These are phyloP conservation scores for Leccinum ponderosum DNA, from an alignment of 1,284 basidiomycete genomes.

Conservation along the genomic window DNA sequence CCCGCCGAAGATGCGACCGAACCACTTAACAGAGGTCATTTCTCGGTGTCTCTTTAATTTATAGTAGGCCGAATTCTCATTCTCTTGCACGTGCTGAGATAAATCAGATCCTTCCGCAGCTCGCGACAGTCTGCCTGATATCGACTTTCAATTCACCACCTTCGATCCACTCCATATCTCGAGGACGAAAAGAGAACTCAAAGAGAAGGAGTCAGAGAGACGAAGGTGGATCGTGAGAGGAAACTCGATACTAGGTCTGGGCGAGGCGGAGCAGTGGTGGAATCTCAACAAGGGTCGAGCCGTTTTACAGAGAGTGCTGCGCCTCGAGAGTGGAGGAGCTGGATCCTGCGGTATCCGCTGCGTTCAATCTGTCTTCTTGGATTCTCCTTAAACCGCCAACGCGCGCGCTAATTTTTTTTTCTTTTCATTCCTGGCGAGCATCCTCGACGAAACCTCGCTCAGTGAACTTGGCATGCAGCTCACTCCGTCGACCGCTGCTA, in stretches of 20 bases:
- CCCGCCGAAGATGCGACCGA: conserved; percentile 39
- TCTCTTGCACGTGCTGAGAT: too few relatives aligned
- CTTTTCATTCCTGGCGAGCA: conserved; percentile 44
- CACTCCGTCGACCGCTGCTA: conserved; percentile 66
- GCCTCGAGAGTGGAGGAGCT: conserved; percentile 71
- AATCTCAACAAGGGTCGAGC: conserved; percentile 74
- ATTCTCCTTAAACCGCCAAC: conserved; percentile 19
- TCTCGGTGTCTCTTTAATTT: conserved; percentile 29
- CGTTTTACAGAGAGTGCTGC: conserved; percentile 82
- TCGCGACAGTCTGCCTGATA: not conserved
- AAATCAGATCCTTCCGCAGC: conserved; percentile 45
- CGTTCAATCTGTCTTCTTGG: conserved; percentile 56
- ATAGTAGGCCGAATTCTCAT: too few relatives aligned
- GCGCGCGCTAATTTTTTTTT: conserved; percentile 5
- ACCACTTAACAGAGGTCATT: conserved; percentile 82
- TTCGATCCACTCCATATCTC: not conserved
- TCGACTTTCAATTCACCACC: not conserved
- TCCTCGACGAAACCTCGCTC: conserved; percentile 26
- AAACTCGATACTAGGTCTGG: conserved; percentile 40
- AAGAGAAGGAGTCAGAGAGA: not conserved
- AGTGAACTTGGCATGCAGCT: conserved; percentile 49
- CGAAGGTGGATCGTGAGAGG: conserved; percentile 47
- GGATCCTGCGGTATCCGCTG: conserved; percentile 63
- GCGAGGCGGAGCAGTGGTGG: conserved; percentile 64
- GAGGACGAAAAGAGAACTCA: not conserved